Conservation (phyloP, 441 rosid species). For the Aleurites moluccanus region DNA sequence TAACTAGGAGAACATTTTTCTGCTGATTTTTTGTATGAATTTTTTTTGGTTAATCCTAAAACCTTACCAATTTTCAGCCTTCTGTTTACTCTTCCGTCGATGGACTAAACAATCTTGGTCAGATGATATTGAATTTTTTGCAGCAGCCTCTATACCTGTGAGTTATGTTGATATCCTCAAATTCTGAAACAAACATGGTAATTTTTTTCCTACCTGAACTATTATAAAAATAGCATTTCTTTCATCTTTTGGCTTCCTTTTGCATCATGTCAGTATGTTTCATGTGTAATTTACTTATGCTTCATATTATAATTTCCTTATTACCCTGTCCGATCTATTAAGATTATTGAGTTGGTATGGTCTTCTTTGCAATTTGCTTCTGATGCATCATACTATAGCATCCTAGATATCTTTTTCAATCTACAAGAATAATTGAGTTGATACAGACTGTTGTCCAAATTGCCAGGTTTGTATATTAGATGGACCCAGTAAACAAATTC, state of each 20-base stretch:
- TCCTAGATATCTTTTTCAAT: background rate
- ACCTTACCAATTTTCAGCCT: slow-evolving; percentile 36
- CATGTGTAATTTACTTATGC: background rate
- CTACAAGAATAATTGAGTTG: background rate
- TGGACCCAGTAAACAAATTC: background rate
- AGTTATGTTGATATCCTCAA: slow-evolving; percentile 37
- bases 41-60: background rate
- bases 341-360: background rate
- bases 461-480: background rate
- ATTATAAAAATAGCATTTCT: background rate
- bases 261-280: background rate
- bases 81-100: slow-evolving; percentile 39
- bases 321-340: background rate
- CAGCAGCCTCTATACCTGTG: slow-evolving; percentile 61
- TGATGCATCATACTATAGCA: background rate
- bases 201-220: background rate
- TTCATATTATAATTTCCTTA: background rate
- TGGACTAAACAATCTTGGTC: slow-evolving; percentile 40
- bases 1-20: background rate
- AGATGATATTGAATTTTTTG: slow-evolving; percentile 55
- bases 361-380: background rate
- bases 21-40: background rate
- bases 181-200: background rate
- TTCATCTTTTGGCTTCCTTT: background rate
- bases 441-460: background rate